phyloP scores from a whole-genome alignment of 768 basidiomycete species.

The Auricularia auricula-judae region DNA sequence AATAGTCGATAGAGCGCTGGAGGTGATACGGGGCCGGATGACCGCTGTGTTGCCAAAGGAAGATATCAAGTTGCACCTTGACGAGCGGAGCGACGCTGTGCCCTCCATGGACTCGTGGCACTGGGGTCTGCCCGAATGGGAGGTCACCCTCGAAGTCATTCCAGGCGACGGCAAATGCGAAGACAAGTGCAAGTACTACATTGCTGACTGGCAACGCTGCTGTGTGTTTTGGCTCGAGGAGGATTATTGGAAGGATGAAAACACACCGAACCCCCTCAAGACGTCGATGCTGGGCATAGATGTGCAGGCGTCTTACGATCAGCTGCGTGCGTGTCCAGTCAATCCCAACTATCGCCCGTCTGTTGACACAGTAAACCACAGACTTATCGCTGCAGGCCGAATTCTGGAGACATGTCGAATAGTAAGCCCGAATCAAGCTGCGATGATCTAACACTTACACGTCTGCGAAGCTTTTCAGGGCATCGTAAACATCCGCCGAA shows the following conservation, averaged over 20 bases:
- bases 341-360: not conserved
- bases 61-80: not conserved
- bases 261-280: not conserved
- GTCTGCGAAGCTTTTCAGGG: not conserved
- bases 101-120: not conserved
- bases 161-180: not conserved
- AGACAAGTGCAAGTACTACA: not conserved
- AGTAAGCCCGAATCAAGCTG: not conserved
- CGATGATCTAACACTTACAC: not conserved
- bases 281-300: too few species aligned
- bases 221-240: not conserved
- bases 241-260: not conserved
- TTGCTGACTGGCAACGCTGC: not conserved
- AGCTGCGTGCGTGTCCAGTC: not conserved
- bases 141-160: not conserved
- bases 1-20: not conserved
- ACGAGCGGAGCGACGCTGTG: not conserved
- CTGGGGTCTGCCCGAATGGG: not conserved
- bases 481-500: not conserved
- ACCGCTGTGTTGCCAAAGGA: not conserved
- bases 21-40: not conserved
- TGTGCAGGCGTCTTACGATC: too few species aligned
- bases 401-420: not conserved
- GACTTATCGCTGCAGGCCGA: not conserved
- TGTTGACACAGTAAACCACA: not conserved